Percentiles rank a stretch among this genome's conserved stretches.
These are phyloP conservation scores for Aspergillus novoparasiticus DNA, from an alignment of 2,329 filamentous ascomycete species.

Conservation along the genomic window DNA sequence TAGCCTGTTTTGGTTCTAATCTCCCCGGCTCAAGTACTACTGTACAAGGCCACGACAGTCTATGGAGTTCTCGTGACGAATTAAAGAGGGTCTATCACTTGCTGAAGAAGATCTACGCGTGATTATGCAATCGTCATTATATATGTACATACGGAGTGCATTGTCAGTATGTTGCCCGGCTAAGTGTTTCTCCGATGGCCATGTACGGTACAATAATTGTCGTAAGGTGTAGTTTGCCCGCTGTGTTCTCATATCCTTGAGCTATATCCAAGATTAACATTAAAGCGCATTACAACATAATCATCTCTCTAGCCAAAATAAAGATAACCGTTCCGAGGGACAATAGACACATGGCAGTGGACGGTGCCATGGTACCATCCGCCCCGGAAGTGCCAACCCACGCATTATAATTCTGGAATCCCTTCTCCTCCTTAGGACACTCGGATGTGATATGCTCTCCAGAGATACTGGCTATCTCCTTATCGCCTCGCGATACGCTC, in stretches of 20 bases:
- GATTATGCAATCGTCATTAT: neutral
- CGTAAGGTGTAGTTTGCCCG: neutral
- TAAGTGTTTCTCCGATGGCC: neutral
- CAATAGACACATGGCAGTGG: neutral
- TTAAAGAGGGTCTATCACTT: no score
- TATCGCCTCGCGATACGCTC: conserved; percentile 1
- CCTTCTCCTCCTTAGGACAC: conserved; percentile 1
- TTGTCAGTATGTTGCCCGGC: neutral
- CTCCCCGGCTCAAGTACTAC: neutral
- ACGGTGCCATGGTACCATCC: neutral
- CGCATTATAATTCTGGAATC: neutral
- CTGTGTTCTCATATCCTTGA: neutral
- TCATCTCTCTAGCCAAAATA: neutral
- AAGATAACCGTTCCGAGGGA: neutral
- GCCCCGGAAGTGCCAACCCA: neutral
- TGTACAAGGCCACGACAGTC: neutral
- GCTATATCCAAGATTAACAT: neutral
- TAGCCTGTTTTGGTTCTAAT: conserved; percentile 2
- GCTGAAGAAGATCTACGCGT: neutral
- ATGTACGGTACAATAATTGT: neutral
- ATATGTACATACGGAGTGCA: neutral
- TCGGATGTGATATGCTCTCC: conserved; percentile 5
- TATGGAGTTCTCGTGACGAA: neutral
- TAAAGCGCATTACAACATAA: neutral
- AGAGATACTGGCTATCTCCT: neutral